A percentile compares a stretch with the other conserved stretches of the same genome.
phyloP scores from a whole-genome alignment of 2,329 filamentous ascomycete species.

The Cephalotrichum gorgonifer region DNA sequence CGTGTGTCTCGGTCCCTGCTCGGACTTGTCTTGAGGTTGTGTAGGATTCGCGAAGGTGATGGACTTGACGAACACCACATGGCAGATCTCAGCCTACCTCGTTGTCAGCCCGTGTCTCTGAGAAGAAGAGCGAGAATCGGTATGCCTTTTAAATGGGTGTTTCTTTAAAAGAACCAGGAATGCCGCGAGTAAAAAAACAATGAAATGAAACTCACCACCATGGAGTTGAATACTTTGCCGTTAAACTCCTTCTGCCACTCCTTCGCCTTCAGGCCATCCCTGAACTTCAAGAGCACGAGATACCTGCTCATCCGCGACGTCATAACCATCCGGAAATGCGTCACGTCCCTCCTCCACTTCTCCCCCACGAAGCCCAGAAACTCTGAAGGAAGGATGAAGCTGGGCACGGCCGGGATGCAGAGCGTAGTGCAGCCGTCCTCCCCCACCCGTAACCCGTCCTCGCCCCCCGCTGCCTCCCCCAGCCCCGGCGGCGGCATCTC shows the following conservation, averaged over 20 bases:
- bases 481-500: slow-evolving; percentile 52
- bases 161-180: too few species aligned
- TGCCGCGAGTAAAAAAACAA: too few species aligned
- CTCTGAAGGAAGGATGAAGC: slow-evolving; percentile 83
- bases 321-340: slow-evolving; percentile 89
- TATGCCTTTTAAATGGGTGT: too few species aligned
- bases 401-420: slow-evolving; percentile 89
- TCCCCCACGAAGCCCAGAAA: slow-evolving; percentile 88
- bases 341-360: slow-evolving; percentile 74
- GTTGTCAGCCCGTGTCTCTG: background rate
- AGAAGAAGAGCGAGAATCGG: background rate
- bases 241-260: slow-evolving; percentile 83
- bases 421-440: slow-evolving; percentile 72
- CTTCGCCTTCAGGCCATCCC: slow-evolving; percentile 60
- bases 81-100: slow-evolving; percentile 73
- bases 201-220: slow-evolving; percentile 59
- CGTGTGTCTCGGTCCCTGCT: slow-evolving; percentile 35
- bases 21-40: slow-evolving; percentile 34
- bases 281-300: slow-evolving; percentile 92
- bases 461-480: slow-evolving; percentile 12
- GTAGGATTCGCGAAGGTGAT: slow-evolving; percentile 70
- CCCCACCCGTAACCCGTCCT: slow-evolving; percentile 15
- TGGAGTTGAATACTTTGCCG: slow-evolving; percentile 83
- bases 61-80: slow-evolving; percentile 87
- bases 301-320: slow-evolving; percentile 84